phyloP scores from a whole-genome alignment of 202 grass and related monocot species.

The Brachypodium distachyon region DNA sequence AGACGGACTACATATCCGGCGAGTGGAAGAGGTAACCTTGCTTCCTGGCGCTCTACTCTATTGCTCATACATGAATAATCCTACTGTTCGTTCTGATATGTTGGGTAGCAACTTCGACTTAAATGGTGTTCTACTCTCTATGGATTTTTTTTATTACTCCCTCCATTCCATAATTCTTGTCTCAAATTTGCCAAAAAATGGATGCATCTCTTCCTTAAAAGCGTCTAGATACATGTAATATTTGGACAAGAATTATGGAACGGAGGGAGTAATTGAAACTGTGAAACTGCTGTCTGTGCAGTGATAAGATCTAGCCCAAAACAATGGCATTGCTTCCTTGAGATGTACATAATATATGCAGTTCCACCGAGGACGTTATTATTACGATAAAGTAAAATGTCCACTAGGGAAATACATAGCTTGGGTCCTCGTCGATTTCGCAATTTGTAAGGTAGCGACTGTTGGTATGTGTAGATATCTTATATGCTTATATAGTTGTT shows the following conservation, averaged over 20 bases:
- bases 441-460: neutral
- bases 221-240: too few relatives aligned
- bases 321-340: neutral
- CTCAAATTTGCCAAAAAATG: too few relatives aligned
- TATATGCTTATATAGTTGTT: too few relatives aligned
- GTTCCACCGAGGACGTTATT: neutral
- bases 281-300: too few relatives aligned
- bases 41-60: too few relatives aligned
- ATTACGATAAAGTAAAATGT: neutral
- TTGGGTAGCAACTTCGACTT: neutral
- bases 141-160: too few relatives aligned
- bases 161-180: too few relatives aligned
- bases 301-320: neutral
- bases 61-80: neutral
- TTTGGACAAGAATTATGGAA: too few relatives aligned
- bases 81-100: neutral
- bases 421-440: neutral
- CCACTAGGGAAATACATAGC: neutral
- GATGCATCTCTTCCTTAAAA: too few relatives aligned
- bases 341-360: neutral
- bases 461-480: neutral
- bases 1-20: slow-evolving; percentile 40
- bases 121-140: too few relatives aligned
- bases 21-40: slow-evolving; percentile 56
- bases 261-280: too few relatives aligned